These are phyloP conservation scores for Nakaseomyces sp. DNA, from an alignment of 1,139 yeast species.

Conservation along the genomic window DNA sequence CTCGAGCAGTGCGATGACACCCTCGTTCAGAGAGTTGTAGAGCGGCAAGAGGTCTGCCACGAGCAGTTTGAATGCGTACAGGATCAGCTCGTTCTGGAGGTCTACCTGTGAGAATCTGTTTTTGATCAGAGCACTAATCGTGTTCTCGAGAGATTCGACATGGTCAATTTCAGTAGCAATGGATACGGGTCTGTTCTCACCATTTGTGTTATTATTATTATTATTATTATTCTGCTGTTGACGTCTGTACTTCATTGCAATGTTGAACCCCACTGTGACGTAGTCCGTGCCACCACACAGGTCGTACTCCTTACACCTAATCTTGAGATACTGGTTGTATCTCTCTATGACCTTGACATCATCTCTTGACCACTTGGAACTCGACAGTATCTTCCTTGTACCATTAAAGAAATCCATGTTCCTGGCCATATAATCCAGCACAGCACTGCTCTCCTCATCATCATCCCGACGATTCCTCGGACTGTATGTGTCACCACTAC, in stretches of 20 bases:
- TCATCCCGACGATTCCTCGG: too few relatives aligned
- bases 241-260: constrained; percentile 38
- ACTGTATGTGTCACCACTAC: too few relatives aligned
- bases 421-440: constrained; percentile 54
- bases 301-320: constrained; percentile 61
- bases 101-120: constrained; percentile 64
- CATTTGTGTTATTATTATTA: too few relatives aligned
- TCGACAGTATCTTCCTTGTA: constrained; percentile 23
- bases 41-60: constrained; percentile 78
- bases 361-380: constrained; percentile 34
- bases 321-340: constrained; percentile 62
- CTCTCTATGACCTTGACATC: constrained; percentile 58
- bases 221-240: too few relatives aligned
- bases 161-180: constrained; percentile 39
- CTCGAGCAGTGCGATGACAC: constrained; percentile 84
- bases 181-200: neutral
- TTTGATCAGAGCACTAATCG: constrained; percentile 64
- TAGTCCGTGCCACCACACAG: constrained; percentile 42
- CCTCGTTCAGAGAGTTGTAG: constrained; percentile 87
- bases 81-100: constrained; percentile 68
- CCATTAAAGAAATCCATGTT: constrained; percentile 54
- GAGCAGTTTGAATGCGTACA: constrained; percentile 76
- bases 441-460: constrained; percentile 24
- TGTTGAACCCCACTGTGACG: constrained; percentile 44
- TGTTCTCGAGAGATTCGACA: constrained; percentile 74